These are phyloP conservation scores for Metschnikowia lochheadii DNA, from an alignment of 805 yeast species.

Conservation along the genomic window DNA sequence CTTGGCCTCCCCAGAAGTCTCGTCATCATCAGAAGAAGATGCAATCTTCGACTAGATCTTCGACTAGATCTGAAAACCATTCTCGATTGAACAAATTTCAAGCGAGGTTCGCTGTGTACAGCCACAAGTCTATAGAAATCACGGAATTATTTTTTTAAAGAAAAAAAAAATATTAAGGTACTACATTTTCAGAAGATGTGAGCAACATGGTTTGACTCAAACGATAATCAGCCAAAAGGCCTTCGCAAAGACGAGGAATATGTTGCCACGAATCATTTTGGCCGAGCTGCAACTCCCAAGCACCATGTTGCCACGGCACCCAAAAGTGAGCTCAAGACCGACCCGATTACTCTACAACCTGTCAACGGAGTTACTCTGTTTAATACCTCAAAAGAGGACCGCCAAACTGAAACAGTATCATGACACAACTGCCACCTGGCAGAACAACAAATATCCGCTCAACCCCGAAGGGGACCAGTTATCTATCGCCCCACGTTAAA, in stretches of 20 bases:
- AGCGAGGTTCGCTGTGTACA: too few relatives aligned
- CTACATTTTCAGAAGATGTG: constrained; percentile 42
- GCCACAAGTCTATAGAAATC: background rate
- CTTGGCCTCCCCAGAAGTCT: constrained; percentile 16
- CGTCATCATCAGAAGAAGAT: constrained; percentile 13
- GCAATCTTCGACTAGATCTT: background rate
- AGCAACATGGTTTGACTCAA: constrained; percentile 99
- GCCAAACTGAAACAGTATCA: background rate
- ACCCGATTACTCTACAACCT: constrained; percentile 75
- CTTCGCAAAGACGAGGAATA: constrained; percentile 99
- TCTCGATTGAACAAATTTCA: too few relatives aligned
- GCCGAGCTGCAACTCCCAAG: constrained; percentile 54
- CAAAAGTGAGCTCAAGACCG: constrained; percentile 56
- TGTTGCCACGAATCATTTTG: constrained; percentile 77
- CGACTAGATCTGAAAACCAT: background rate
- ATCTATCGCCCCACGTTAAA: constrained; percentile 8
- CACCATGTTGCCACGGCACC: constrained; percentile 25
- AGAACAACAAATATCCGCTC: constrained; percentile 39
- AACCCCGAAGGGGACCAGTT: constrained; percentile 47
- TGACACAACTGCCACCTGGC: constrained; percentile 20
- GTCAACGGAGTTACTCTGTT: constrained; percentile 98
- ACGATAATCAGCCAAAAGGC: constrained; percentile 86
- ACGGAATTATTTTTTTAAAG: background rate
- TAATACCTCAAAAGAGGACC: constrained; percentile 39
- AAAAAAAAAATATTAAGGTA: background rate